Percentiles rank a stretch among this genome's conserved stretches.
Evolutionary conservation across 1,139 yeast genomes (phyloP).

Genomic region (Pichia sp.): DNA sequence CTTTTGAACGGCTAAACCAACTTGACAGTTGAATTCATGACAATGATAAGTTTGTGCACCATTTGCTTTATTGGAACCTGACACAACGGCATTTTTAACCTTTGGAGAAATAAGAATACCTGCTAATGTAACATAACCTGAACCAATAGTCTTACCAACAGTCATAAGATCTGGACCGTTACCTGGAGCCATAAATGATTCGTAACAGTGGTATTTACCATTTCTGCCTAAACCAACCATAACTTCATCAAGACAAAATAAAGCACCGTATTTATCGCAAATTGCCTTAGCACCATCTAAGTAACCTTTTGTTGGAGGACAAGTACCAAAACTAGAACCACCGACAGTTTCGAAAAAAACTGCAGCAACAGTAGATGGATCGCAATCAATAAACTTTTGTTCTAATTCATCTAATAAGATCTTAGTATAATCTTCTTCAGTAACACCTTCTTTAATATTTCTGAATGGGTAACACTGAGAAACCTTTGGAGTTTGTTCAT

Average conservation of each 20-base stretch:
- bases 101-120: constrained; percentile 52
- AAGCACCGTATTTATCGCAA: constrained; percentile 42
- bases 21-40: constrained; percentile 55
- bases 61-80: constrained; percentile 39
- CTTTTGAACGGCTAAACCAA: constrained; percentile 53
- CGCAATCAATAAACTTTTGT: constrained; percentile 43
- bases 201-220: constrained; percentile 35
- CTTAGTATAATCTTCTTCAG: constrained; percentile 43
- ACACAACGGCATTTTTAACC: constrained; percentile 39
- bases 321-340: constrained; percentile 55
- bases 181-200: constrained; percentile 41
- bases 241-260: constrained; percentile 43
- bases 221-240: constrained; percentile 48
- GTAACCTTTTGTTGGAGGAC: constrained; percentile 48
- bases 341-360: constrained; percentile 52
- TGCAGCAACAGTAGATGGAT: constrained; percentile 50
- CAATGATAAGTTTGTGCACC: constrained; percentile 62
- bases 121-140: constrained; percentile 59
- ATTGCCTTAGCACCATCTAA: constrained; percentile 38
- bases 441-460: constrained; percentile 38
- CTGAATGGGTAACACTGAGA: constrained; percentile 48
- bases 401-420: constrained; percentile 46
- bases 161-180: constrained; percentile 57
- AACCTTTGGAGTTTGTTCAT: constrained; percentile 41
- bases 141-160: constrained; percentile 60